Base-by-base conservation (phyloP, 1,284 basidiomycete species). In the Cutaneotrichosporon cavernicola region DNA sequence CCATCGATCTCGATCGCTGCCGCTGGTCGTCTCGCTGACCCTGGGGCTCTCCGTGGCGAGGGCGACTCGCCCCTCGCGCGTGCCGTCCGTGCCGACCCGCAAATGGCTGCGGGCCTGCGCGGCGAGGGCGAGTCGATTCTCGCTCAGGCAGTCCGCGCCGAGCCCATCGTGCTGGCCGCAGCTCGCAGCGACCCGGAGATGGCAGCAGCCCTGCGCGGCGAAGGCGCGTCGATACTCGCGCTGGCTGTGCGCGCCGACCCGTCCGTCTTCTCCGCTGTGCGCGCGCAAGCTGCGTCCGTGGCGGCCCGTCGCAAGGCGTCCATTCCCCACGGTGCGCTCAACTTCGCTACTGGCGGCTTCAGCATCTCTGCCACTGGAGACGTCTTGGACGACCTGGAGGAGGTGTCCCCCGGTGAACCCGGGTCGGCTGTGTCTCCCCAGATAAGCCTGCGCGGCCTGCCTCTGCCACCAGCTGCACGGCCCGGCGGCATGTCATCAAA, bases 401-500 rank as follows among this genome's bases (percentile, higher is more conserved):
- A 31, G 46, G 8, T 18, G 18, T 50, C 22, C 46, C 22, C 57
- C 5, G 31, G 22, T 8, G 57, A 50, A 16, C 18, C 32, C 16
- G 21, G 32, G 16, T 38, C 55, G 36, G 11, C 56, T 6, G 34
- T 14, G 18, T 56, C 55, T 10, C 55, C 55, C 18, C 26, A 31
- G 30, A 52, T 14, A 7, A 16, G 22, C 13, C 31, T 52, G 21
- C 11, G 11, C 22, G 38, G 36, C 32, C 34, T 56, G 36, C 32
- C 46, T 58, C 57, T 22, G 46, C 46, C 5, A 34, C 18, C 18
- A 47, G 36, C 56, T 31, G 34, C 50, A 1, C 22, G 34, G 5
- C 21, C 65, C 56, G 10, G 72, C 70, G 11, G 70, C 64, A 14
- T 55, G 14, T 47, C 34, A 21, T 59, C 61, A 21, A 47, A 46